Percentiles rank a stretch among this genome's conserved stretches.
Conservation (phyloP, 257 asterid species). For the Ajuga chamaepitys region DNA sequence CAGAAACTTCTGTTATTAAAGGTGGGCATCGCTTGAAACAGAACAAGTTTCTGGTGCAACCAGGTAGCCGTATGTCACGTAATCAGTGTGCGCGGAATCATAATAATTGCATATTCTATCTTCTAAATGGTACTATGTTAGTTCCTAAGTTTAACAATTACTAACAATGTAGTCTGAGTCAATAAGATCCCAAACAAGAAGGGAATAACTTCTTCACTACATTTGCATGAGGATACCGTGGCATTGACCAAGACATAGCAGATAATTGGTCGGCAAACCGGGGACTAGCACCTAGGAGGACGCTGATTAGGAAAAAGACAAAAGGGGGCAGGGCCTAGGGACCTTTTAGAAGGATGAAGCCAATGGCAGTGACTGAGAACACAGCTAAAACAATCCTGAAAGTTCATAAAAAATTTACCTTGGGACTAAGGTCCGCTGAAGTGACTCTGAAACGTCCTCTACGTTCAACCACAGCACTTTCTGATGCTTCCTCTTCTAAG, state of each 20-base stretch:
- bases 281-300: too few relatives aligned
- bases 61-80: neutral
- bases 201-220: neutral
- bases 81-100: neutral
- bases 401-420: constrained; percentile 29
- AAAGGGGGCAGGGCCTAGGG: too few relatives aligned
- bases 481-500: constrained; percentile 70
- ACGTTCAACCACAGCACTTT: constrained; percentile 70
- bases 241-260: neutral
- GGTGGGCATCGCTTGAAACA: neutral
- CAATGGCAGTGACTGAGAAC: neutral
- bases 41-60: neutral
- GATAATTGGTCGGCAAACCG: neutral
- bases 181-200: neutral
- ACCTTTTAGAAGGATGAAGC: neutral
- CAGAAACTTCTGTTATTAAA: neutral
- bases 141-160: neutral
- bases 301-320: too few relatives aligned
- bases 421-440: constrained; percentile 66
- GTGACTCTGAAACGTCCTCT: constrained; percentile 94
- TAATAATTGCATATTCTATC: neutral
- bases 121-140: neutral
- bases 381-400: neutral
- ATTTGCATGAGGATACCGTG: neutral
- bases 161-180: neutral